Base-by-base conservation (phyloP, 2,329 filamentous ascomycete genomes). In the Ophiocordyceps australis region DNA sequence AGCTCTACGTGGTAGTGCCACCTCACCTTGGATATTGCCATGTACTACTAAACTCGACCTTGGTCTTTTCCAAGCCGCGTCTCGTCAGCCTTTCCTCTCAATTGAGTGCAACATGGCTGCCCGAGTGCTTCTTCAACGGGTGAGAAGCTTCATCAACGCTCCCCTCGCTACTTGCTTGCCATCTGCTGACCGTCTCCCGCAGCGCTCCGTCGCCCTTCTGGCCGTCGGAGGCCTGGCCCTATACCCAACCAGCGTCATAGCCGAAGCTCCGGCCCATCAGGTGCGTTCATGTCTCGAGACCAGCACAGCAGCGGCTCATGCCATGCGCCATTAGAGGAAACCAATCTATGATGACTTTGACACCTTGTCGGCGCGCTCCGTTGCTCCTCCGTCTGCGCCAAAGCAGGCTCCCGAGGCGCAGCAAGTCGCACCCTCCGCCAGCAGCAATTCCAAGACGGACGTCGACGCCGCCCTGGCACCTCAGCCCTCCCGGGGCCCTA, bases 301-400 rank as follows among this genome's bases (percentile, higher is more conserved):
- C n/a, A n/a, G n/a, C n/a, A n/a, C n/a, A n/a, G n/a, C n/a, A n/a
- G n/a, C n/a, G n/a, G n/a, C n/a, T n/a, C n/a, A n/a, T n/a, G n/a
- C 5, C 17, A 15, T 17, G 23, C n/a, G 7, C 7, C 23, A 19
- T 19, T 29, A 50, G 50, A 45, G 63, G 46, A 79, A 77, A 49
- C 75, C 81, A 36, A 89, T 91, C 55, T 91, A 91, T 64, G 79
- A 86, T 53, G 65, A 74, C 46, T 54, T 59, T 46, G 64, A 74
- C 47, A 43, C 51, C 31, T 43, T 54, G 38, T 38, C 46, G 2
- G 13, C 14, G 13, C n/a, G 5, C 7, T 11, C 22, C 6, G 14
- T 10, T 13, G 3, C 22, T 11, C 14, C 13, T 10, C 22, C 12
- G n/a, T 4, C 9, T 7, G 14, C 22, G 6, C 16, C 22, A 10